A percentile compares a stretch with the other conserved stretches of the same genome.
phyloP scores from a whole-genome alignment of 352 stramenopile genomes.

The Phytophthora pistaciae region DNA sequence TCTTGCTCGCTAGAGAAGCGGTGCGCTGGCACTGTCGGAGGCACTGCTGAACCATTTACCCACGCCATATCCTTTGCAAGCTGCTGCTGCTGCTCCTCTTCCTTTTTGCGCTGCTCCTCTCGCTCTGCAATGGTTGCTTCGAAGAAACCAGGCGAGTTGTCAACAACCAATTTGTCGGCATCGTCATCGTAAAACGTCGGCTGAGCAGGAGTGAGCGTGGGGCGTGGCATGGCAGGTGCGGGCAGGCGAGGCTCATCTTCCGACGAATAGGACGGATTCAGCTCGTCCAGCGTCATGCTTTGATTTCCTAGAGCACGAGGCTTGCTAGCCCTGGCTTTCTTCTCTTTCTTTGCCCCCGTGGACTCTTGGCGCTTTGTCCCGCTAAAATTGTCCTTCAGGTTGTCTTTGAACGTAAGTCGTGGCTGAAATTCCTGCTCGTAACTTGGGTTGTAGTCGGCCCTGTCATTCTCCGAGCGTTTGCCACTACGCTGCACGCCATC shows the following conservation, averaged over 20 bases:
- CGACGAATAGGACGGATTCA: constrained; percentile 38
- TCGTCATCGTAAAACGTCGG: constrained; percentile 58
- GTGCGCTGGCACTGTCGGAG: constrained; percentile 18
- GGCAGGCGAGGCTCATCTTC: constrained; percentile 29
- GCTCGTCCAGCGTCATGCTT: constrained; percentile 46
- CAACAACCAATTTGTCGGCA: constrained; percentile 63
- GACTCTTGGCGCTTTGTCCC: constrained; percentile 30
- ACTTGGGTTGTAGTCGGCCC: neutral
- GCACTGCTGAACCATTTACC: constrained; percentile 30
- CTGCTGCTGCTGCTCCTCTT: constrained; percentile 37
- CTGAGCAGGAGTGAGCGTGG: constrained; percentile 10
- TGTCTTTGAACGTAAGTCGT: constrained; percentile 42
- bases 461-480: constrained; percentile 9
- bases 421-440: constrained; percentile 22
- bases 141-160: constrained; percentile 71
- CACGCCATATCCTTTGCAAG: constrained; percentile 33
- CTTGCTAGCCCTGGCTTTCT: constrained; percentile 14
- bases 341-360: constrained; percentile 21
- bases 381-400: constrained; percentile 51
- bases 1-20: constrained; percentile 51
- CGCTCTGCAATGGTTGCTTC: constrained; percentile 40
- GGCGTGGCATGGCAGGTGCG: constrained; percentile 18
- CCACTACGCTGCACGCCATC: neutral
- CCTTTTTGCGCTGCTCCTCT: constrained; percentile 29
- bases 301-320: constrained; percentile 22